Evolutionary conservation across 805 yeast species (phyloP).

Genomic region (Crinitomyces ghanaensis): DNA sequence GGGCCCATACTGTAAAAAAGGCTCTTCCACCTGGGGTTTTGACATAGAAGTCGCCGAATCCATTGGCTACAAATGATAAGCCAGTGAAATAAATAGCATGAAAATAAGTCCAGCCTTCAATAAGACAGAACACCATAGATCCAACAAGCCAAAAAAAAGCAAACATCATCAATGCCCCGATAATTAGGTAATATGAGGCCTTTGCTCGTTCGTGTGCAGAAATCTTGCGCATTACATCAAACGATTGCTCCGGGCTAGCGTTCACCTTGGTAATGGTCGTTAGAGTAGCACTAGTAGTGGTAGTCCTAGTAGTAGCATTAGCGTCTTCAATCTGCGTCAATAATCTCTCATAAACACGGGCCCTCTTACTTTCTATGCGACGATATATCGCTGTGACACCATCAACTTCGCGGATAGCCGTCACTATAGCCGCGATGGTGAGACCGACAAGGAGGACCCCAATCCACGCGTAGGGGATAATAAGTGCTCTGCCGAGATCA

Average conservation of each 20-base stretch:
- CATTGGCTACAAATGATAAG: slow-evolving; percentile 66
- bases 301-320: too few species aligned
- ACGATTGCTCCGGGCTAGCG: slow-evolving; percentile 40
- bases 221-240: slow-evolving; percentile 44
- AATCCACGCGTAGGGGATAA: slow-evolving; percentile 50
- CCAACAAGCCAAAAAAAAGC: slow-evolving; percentile 58
- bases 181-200: slow-evolving; percentile 22
- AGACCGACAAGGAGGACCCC: slow-evolving; percentile 70
- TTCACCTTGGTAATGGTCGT: too few species aligned
- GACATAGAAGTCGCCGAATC: slow-evolving; percentile 74
- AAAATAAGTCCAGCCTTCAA: slow-evolving; percentile 66
- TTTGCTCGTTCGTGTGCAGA: slow-evolving; percentile 22
- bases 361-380: slow-evolving; percentile 42
- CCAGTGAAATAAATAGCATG: slow-evolving; percentile 65
- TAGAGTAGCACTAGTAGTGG: too few species aligned
- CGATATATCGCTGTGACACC: slow-evolving; percentile 59
- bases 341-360: slow-evolving; percentile 21
- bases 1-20: slow-evolving; percentile 69
- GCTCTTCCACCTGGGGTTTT: slow-evolving; percentile 51
- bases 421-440: slow-evolving; percentile 56
- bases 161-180: slow-evolving; percentile 35
- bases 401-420: slow-evolving; percentile 48
- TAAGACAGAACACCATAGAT: slow-evolving; percentile 45
- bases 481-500: slow-evolving; percentile 44
- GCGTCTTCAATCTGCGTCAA: slow-evolving; percentile 3